Evolutionary conservation across 2,329 filamentous ascomycete species (phyloP), one percentile per base, ranked within the genome.

Genomic region (Cercospora zeina): DNA sequence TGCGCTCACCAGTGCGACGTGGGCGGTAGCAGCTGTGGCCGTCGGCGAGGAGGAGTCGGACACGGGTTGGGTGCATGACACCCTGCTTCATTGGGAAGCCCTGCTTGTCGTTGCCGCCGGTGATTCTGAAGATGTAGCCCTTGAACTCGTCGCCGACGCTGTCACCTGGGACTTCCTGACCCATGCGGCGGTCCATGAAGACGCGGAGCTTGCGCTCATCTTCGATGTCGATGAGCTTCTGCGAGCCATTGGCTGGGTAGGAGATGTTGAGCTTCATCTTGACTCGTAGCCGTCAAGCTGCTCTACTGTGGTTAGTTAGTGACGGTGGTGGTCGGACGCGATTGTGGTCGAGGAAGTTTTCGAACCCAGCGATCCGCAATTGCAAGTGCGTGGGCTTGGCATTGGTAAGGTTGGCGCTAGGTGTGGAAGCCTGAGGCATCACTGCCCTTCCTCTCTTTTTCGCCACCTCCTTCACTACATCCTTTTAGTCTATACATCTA

Each of bases 51-150:
- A 99, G 90, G 73, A 99, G 92, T 74, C 91, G 89, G 83, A 97
- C 95, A 95, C 95, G 95, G 81, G 91, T 95, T 76, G 95, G 93
- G 82, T 96, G 90, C 87, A 99, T 93, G 81, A 96, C 90, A 87
- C 95, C 95, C 89, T 99, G 96, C 92, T 99, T 99, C 95, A 99
- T 99, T 75, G 95, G 95, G 88, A 99, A 99, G 85, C 95, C 95
- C 87, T 99, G 96, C 91, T 99, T 99, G 90, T 99, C 95, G 90
- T 99, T 99, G 80, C 96, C 95, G 78, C 95, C 96, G 77, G 95
- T 99, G 85, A 99, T 97, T 80, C 88, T 89, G 89, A 99, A 92
- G 85, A 99, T 89, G 87, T 99, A 99, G 82, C 95, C 95, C 87
- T 97, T 97, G 90, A 96, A 99, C 85, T 99, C 95, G 79, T 97